phyloP scores from a whole-genome alignment of 805 yeast species.

The Wickerhamiella hasegawae region DNA sequence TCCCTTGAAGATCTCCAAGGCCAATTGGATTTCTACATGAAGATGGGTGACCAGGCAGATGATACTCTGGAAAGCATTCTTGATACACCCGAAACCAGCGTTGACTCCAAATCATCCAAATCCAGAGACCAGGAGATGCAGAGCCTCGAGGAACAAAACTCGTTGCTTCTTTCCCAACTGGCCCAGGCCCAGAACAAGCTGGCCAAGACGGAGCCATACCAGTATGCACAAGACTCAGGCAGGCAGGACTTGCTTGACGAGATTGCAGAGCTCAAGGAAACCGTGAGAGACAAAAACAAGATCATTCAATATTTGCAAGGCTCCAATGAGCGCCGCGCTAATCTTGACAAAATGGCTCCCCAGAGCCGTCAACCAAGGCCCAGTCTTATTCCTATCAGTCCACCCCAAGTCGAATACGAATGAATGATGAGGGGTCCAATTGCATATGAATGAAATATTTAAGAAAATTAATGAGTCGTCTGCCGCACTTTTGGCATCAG shows the following conservation, averaged over 20 bases:
- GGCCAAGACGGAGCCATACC: conserved; percentile 2
- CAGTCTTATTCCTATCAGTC: no score
- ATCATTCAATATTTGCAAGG: conserved; percentile 61
- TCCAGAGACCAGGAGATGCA: conserved; percentile 10
- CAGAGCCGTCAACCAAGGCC: no score
- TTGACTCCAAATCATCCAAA: no score
- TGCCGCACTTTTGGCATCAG: no score
- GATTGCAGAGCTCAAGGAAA: conserved; percentile 44
- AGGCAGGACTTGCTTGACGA: conserved; percentile 52
- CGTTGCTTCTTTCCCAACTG: conserved; percentile 9
- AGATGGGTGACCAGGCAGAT: no score
- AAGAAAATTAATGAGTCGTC: no score
- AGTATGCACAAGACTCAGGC: no score
- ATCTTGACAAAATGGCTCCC: conserved; percentile 6
- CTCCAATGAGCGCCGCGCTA: conserved; percentile 41
- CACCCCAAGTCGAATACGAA: no score
- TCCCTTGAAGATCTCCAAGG: conserved; percentile 15
- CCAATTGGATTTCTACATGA: conserved; percentile 11
- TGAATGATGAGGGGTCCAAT: no score
- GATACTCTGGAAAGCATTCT: no score
- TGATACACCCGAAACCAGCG: no score
- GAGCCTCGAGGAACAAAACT: conserved; percentile 10
- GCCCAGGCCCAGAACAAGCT: conserved; percentile 9
- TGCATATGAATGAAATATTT: no score
- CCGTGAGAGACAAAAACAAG: conserved; percentile 56